phyloP scores from a whole-genome alignment of 352 stramenopile genomes.

The Globisporangium paddicum region DNA sequence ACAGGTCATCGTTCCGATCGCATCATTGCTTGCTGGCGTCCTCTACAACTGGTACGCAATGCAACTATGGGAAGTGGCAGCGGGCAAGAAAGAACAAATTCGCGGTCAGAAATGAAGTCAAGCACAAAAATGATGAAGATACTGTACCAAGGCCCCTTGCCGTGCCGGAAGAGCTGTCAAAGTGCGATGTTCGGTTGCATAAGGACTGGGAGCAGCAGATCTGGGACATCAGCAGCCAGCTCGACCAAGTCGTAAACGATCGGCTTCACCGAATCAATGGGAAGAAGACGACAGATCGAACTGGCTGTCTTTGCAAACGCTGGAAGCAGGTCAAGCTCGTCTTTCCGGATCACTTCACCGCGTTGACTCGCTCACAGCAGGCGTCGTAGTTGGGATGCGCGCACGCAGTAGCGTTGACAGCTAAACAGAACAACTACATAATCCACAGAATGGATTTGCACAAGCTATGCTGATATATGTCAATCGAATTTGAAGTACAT shows the following conservation, averaged over 20 bases:
- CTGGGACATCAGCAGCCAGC: background rate
- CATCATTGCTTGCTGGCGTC: background rate
- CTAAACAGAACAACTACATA: background rate
- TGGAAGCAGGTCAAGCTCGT: background rate
- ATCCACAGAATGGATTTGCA: too few relatives aligned
- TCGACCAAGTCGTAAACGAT: background rate
- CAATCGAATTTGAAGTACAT: too few relatives aligned
- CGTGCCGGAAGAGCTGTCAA: background rate
- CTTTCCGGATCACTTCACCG: background rate
- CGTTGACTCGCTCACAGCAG: background rate
- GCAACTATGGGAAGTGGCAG: background rate
- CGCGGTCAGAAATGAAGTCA: background rate
- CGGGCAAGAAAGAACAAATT: background rate
- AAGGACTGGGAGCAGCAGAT: background rate
- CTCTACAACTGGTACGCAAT: slow-evolving; percentile 1
- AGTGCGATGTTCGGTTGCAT: background rate
- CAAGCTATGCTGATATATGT: too few relatives aligned
- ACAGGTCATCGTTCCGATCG: background rate
- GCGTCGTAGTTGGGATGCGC: background rate
- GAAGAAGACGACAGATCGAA: background rate
- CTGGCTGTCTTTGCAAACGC: background rate
- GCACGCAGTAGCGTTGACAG: background rate
- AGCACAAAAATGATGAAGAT: background rate
- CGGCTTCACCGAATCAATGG: background rate
- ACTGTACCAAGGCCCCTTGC: background rate